A percentile compares a stretch with the other conserved stretches of the same genome.
Conservation (phyloP, 225 moss, liverwort and hornwort species). For the Thuidium tamariscinum region DNA sequence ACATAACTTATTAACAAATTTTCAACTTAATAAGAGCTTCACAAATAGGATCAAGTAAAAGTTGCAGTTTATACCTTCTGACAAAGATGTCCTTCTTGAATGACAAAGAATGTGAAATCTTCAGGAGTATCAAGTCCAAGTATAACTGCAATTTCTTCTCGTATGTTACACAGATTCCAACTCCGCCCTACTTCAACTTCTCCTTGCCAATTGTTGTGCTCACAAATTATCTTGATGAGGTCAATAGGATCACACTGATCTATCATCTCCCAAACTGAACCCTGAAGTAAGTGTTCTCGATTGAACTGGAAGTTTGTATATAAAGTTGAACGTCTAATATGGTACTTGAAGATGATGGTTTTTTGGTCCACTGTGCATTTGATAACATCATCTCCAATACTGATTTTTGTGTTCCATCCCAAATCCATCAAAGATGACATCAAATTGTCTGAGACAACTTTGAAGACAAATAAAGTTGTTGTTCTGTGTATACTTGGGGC, state of each 20-base stretch:
- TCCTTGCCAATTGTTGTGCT: not conserved
- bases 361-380: not conserved
- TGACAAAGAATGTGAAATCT: too few species aligned
- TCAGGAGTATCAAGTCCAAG: too few species aligned
- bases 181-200: not conserved
- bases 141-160: too few species aligned
- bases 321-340: not conserved
- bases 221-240: not conserved
- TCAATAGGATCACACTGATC: not conserved
- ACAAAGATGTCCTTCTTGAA: too few species aligned
- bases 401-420: not conserved
- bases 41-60: too few species aligned
- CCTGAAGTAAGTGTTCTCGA: fast-evolving
- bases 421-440: not conserved
- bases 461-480: not conserved
- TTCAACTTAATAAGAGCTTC: too few species aligned
- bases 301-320: not conserved
- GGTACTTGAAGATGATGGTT: not conserved
- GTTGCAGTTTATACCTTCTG: too few species aligned
- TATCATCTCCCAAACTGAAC: not conserved
- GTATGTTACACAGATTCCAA: too few species aligned
- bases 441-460: not conserved
- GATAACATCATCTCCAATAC: not conserved
- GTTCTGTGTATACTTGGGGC: not conserved
- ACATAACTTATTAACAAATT: too few species aligned